Evolutionary conservation across 2,329 filamentous ascomycete genomes (phyloP).

Genomic region (Exophiala sp.): DNA sequence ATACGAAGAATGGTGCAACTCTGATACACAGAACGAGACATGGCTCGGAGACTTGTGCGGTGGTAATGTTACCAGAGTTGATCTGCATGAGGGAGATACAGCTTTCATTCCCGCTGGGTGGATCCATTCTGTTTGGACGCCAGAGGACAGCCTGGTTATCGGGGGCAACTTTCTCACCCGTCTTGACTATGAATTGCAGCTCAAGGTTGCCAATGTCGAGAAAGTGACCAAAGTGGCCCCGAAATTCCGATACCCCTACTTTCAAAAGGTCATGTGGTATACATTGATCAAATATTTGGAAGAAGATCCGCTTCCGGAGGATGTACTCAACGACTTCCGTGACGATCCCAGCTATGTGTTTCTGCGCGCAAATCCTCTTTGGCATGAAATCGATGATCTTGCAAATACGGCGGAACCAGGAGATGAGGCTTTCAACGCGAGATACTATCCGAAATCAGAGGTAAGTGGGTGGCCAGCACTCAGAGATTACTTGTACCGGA

Average conservation of each 20-base stretch:
- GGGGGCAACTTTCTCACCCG: slow-evolving; percentile 65
- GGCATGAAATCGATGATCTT: slow-evolving; percentile 53
- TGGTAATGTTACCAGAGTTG: slow-evolving; percentile 61
- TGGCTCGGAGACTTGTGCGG: slow-evolving; percentile 57
- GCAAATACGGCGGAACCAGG: slow-evolving; percentile 48
- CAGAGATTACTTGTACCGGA: slow-evolving; percentile 56
- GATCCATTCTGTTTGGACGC: slow-evolving; percentile 68
- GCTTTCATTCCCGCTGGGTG: slow-evolving; percentile 66
- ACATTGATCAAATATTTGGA: slow-evolving; percentile 58
- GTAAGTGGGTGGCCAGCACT: slow-evolving; percentile 56
- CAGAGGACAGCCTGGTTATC: slow-evolving; percentile 62
- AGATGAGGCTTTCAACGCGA: slow-evolving; percentile 51
- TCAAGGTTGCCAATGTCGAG: slow-evolving; percentile 60
- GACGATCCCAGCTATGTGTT: slow-evolving; percentile 50
- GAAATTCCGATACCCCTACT: slow-evolving; percentile 63
- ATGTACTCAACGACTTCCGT: slow-evolving; percentile 51
- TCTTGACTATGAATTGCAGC: slow-evolving; percentile 61
- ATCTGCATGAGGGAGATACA: slow-evolving; percentile 60
- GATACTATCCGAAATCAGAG: slow-evolving; percentile 59
- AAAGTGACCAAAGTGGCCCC: slow-evolving; percentile 60
- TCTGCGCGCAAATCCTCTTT: slow-evolving; percentile 50
- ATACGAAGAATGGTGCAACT: slow-evolving; percentile 66
- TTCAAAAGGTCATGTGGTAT: slow-evolving; percentile 64
- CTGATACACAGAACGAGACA: slow-evolving; percentile 59
- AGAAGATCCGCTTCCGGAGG: slow-evolving; percentile 56